These are phyloP conservation scores for Echinosophora koreensis DNA, from an alignment of 306 rosid genomes.

Conservation along the genomic window DNA sequence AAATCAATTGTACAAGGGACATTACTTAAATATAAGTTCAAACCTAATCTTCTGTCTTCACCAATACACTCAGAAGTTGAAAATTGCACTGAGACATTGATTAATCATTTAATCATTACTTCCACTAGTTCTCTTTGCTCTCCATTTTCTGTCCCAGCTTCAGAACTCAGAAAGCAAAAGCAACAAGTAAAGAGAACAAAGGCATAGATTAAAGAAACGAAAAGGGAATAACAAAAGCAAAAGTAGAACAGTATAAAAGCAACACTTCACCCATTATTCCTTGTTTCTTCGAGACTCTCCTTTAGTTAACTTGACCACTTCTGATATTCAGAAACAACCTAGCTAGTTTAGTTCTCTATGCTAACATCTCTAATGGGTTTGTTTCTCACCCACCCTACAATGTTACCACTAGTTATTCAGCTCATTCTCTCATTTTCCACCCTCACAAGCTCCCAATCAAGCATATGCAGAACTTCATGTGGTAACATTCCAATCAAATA, in stretches of 20 bases:
- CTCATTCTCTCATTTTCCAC: conserved; percentile 45
- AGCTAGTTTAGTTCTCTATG: background rate
- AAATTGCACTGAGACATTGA: background rate
- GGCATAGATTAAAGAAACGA: conserved; percentile 41
- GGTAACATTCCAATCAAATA: conserved; percentile 78
- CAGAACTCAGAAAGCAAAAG: conserved; percentile 57
- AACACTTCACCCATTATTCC: conserved; percentile 40
- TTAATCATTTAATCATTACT: conserved; percentile 39
- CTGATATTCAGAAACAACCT: conserved; percentile 35
- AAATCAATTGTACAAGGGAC: background rate
- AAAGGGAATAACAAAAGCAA: conserved; percentile 52
- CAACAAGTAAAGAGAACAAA: conserved; percentile 40
- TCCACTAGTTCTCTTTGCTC: conserved; percentile 12
- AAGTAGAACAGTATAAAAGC: conserved; percentile 43
- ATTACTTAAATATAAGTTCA: background rate
- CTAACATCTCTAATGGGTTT: conserved; percentile 37
- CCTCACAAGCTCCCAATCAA: conserved; percentile 54
- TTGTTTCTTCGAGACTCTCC: conserved; percentile 23
- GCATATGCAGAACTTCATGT: conserved; percentile 79
- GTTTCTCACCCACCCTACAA: conserved; percentile 22
- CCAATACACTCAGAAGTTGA: background rate
- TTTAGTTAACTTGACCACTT: conserved; percentile 26
- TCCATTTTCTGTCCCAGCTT: conserved; percentile 26
- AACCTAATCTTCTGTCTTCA: conserved; percentile 7
- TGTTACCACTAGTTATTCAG: conserved; percentile 44